Evolutionary conservation across 352 stramenopile species (phyloP).

Genomic region (Globisporangium spinosum): DNA sequence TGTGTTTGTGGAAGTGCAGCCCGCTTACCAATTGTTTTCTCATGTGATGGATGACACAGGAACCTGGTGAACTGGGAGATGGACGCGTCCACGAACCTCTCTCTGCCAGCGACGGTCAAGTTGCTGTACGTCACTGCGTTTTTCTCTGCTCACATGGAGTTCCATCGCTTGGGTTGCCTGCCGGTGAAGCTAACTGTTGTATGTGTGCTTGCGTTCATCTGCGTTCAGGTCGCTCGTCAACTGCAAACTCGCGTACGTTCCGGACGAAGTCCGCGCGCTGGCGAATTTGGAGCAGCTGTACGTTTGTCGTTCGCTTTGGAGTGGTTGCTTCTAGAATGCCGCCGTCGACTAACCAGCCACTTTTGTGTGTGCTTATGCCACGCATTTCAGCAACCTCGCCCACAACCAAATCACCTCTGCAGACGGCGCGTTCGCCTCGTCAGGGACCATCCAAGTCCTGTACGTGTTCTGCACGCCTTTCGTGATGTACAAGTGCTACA

Average conservation of each 20-base stretch:
- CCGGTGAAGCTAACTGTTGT: not conserved
- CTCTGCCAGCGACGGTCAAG: slow-evolving; percentile 45
- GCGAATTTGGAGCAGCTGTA: slow-evolving; percentile 43
- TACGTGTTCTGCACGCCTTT: slow-evolving; percentile 14
- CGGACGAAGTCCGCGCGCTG: slow-evolving; percentile 40
- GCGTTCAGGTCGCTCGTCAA: slow-evolving; percentile 35
- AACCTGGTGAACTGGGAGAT: slow-evolving; percentile 67
- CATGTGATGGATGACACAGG: slow-evolving; percentile 17
- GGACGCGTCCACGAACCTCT: slow-evolving; percentile 30
- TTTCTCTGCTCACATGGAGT: too few species aligned
- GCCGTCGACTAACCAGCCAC: not conserved
- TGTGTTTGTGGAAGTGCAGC: not conserved
- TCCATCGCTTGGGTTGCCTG: not conserved
- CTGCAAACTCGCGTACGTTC: slow-evolving; percentile 43
- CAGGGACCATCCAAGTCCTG: slow-evolving; percentile 32
- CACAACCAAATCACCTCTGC: slow-evolving; percentile 37
- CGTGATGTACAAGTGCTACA: not conserved
- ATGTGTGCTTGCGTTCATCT: not conserved
- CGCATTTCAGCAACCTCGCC: slow-evolving; percentile 38
- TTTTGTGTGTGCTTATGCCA: not conserved
- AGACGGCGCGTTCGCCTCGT: slow-evolving; percentile 29
- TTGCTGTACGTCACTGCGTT: slow-evolving; percentile 35
- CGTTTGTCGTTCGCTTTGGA: slow-evolving; percentile 1
- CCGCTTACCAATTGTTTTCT: not conserved
- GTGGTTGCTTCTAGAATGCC: too few species aligned